Conservation (phyloP, 495 filamentous ascomycete species). For the Patellaria atrata region DNA sequence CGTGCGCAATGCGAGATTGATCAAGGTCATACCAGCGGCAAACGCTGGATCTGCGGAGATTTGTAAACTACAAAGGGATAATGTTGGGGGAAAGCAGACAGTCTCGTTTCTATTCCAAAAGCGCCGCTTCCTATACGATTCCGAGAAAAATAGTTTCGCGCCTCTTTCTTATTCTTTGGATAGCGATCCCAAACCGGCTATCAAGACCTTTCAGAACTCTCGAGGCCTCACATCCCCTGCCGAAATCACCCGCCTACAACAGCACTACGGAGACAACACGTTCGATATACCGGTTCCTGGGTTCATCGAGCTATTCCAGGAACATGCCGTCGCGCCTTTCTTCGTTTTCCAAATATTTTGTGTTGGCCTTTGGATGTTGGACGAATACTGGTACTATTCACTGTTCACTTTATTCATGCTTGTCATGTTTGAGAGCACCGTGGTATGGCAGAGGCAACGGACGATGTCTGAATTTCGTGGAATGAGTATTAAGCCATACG, state of each 20-base stretch:
- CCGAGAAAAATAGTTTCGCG: constrained; percentile 52
- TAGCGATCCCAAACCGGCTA: constrained; percentile 57
- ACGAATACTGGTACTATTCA: constrained; percentile 99
- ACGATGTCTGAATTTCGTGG: constrained; percentile 95
- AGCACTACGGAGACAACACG: constrained; percentile 92
- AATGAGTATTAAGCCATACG: constrained; percentile 98
- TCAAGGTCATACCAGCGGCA: constrained; percentile 82
- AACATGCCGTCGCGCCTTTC: constrained; percentile 97
- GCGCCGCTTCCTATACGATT: constrained; percentile 78
- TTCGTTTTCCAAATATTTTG: constrained; percentile 99
- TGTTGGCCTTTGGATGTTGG: constrained; percentile 94
- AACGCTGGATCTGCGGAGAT: constrained; percentile 89
- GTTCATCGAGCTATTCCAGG: constrained; percentile 91
- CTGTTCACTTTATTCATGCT: constrained; percentile 98
- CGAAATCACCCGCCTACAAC: constrained; percentile 62
- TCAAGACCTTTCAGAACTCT: constrained; percentile 64
- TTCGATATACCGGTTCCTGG: constrained; percentile 96
- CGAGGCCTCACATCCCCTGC: constrained; percentile 53
- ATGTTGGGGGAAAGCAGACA: constrained; percentile 56
- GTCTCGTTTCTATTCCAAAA: constrained; percentile 96
- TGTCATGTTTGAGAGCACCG: constrained; percentile 91
- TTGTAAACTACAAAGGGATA: constrained; percentile 61
- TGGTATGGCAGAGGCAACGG: constrained; percentile 96
- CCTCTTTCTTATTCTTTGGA: constrained; percentile 80
- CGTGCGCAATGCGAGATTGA: constrained; percentile 65